phyloP scores from a whole-genome alignment of 495 filamentous ascomycete species.

The Penicillium ucsense region DNA sequence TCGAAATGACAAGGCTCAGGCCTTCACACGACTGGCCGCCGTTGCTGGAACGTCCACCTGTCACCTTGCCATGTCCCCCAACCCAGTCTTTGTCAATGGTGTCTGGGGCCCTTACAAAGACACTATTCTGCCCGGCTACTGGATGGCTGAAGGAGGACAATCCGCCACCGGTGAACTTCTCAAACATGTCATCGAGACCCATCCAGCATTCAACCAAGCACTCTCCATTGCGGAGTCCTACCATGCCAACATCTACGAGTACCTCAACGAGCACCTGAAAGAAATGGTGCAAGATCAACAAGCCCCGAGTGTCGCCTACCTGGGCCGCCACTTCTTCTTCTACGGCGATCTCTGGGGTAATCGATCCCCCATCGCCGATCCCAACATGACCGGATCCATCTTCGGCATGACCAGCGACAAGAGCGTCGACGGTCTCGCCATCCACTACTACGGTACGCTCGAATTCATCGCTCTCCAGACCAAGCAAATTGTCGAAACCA shows the following conservation, averaged over 20 bases:
- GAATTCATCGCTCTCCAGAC: constrained; percentile 98
- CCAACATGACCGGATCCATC: constrained; percentile 80
- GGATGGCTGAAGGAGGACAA: constrained; percentile 96
- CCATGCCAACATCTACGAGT: constrained; percentile 84
- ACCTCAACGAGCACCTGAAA: constrained; percentile 79
- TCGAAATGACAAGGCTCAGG: constrained; percentile 75
- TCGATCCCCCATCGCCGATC: constrained; percentile 83
- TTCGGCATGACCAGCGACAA: constrained; percentile 80
- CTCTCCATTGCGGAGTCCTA: constrained; percentile 63
- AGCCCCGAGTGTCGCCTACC: constrained; percentile 70
- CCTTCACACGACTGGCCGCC: constrained; percentile 88
- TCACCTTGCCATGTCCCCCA: constrained; percentile 87
- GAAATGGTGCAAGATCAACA: constrained; percentile 55
- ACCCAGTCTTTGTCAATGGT: constrained; percentile 83
- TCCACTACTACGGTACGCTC: constrained; percentile 87
- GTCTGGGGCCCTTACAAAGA: constrained; percentile 97
- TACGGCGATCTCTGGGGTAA: constrained; percentile 99
- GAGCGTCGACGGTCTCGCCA: constrained; percentile 71
- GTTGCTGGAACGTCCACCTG: constrained; percentile 96
- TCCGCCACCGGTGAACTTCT: constrained; percentile 90
- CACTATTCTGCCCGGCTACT: constrained; percentile 79
- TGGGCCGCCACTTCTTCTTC: constrained; percentile 92
- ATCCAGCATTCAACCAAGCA: constrained; percentile 76
- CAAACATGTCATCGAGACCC: constrained; percentile 87
- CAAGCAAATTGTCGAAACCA: constrained; percentile 83